A percentile compares a stretch with the other conserved stretches of the same genome.
phyloP scores from a whole-genome alignment of 805 yeast species.

The Hemisphaericaspora nanyangensis region DNA sequence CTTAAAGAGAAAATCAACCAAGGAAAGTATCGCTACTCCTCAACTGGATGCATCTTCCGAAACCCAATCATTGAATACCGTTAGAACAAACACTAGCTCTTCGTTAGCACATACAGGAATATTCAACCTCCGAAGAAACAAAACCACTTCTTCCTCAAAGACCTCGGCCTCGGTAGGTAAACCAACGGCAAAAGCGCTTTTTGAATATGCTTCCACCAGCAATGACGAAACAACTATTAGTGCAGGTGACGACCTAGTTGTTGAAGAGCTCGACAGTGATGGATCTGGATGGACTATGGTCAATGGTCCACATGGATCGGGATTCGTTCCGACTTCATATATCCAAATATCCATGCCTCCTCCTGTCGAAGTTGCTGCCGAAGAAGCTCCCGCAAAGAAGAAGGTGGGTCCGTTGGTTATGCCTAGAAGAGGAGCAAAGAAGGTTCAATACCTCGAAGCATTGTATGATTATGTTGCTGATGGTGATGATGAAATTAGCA shows the following conservation, averaged over 20 bases:
- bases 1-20: conserved; percentile 15
- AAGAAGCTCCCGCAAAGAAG: conserved; percentile 16
- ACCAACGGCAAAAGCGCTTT: conserved; percentile 45
- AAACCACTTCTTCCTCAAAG: conserved; percentile 23
- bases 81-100: conserved; percentile 25
- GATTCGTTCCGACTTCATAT: conserved; percentile 85
- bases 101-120: conserved; percentile 28
- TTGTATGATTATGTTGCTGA: conserved; percentile 73
- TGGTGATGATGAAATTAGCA: conserved; percentile 74
- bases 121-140: conserved; percentile 35
- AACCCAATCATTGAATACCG: conserved; percentile 32
- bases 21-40: conserved; percentile 1
- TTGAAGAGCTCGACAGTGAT: conserved; percentile 67
- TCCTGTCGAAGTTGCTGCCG: conserved; percentile 3
- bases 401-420: conserved; percentile 76
- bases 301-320: conserved; percentile 42
- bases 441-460: conserved; percentile 61
- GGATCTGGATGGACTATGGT: conserved; percentile 93
- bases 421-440: conserved; percentile 70
- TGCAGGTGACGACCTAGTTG: conserved; percentile 57
- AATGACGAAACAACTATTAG: conserved; percentile 66
- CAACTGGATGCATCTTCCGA: conserved; percentile 18
- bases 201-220: conserved; percentile 63
- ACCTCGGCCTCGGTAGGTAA: conserved; percentile 1
- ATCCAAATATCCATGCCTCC: conserved; percentile 40